Conservation (phyloP, 352 stramenopile species). For the Pythium pyrilobum region DNA sequence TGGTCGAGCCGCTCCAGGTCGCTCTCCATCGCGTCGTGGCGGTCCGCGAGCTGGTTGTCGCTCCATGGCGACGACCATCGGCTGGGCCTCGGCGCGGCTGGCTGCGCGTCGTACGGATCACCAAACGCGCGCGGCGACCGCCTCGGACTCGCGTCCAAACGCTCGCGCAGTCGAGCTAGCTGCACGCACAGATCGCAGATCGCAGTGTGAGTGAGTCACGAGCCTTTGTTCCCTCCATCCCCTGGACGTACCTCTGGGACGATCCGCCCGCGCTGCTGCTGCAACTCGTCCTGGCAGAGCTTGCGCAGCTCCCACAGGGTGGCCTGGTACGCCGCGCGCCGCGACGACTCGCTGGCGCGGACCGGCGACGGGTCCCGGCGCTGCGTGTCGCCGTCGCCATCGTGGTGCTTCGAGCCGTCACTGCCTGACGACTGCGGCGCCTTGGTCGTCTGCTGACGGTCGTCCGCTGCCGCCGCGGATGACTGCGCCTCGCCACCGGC, state of each 20-base stretch:
- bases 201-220: no score
- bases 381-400: no score
- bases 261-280: constrained; percentile 38
- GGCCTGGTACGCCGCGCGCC: constrained; percentile 26
- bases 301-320: constrained; percentile 55
- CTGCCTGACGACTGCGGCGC: no score
- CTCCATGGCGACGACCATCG: background rate
- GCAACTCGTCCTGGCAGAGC: constrained; percentile 52
- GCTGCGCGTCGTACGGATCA: background rate
- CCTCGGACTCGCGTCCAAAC: no score
- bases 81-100: background rate
- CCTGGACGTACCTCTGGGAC: constrained; percentile 30
- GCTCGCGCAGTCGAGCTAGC: background rate
- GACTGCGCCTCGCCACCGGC: no score
- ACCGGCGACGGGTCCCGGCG: no score
- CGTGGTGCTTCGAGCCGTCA: no score
- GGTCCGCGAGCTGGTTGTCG: constrained; percentile 17
- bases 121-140: no score
- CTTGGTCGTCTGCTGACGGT: no score
- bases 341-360: constrained; percentile 2
- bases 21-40: constrained; percentile 45
- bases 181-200: no score
- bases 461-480: no score
- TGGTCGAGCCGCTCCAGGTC: constrained; percentile 58
- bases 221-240: no score